A percentile compares a stretch with the other conserved stretches of the same genome.
Conservation (phyloP, 2,329 filamentous ascomycete genomes). For the Pseudopyricularia cyperi region DNA sequence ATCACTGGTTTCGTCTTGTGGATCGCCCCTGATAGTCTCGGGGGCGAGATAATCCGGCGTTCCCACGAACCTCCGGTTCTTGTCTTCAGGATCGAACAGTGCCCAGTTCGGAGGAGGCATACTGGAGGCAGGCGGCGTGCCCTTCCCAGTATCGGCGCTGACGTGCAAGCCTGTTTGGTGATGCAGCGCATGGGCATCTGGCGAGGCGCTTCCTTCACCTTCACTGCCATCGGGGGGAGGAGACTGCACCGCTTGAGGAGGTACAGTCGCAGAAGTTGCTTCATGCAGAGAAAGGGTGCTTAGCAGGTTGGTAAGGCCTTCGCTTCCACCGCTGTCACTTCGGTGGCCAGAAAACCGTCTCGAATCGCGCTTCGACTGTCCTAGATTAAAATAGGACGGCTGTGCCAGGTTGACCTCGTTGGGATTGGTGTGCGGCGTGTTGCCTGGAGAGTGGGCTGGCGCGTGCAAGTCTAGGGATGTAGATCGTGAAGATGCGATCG, state of each 20-base stretch:
- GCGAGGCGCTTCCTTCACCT: slow-evolving; percentile 54
- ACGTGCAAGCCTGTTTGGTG: slow-evolving; percentile 10
- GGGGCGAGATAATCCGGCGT: slow-evolving; percentile 95
- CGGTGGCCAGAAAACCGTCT: slow-evolving; percentile 66
- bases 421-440: slow-evolving; percentile 79
- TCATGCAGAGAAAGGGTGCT: slow-evolving; percentile 65
- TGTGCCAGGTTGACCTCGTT: slow-evolving; percentile 57
- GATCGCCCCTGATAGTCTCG: slow-evolving; percentile 88
- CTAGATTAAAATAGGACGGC: slow-evolving; percentile 84
- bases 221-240: slow-evolving; percentile 57
- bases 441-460: slow-evolving; percentile 57
- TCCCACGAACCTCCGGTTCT: slow-evolving; percentile 82
- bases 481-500: slow-evolving; percentile 80
- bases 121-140: slow-evolving; percentile 47
- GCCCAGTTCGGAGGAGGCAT: slow-evolving; percentile 88
- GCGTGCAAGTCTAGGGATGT: slow-evolving; percentile 80
- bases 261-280: slow-evolving; percentile 24
- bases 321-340: slow-evolving; percentile 87
- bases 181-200: slow-evolving; percentile 60
- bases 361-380: slow-evolving; percentile 43
- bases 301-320: slow-evolving; percentile 72
- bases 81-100: slow-evolving; percentile 90
- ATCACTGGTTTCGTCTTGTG: slow-evolving; percentile 96
- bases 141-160: slow-evolving; percentile 33
- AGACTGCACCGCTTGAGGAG: slow-evolving; percentile 34